phyloP scores from a whole-genome alignment of 352 stramenopile species.

The Phytopythium vexans region DNA sequence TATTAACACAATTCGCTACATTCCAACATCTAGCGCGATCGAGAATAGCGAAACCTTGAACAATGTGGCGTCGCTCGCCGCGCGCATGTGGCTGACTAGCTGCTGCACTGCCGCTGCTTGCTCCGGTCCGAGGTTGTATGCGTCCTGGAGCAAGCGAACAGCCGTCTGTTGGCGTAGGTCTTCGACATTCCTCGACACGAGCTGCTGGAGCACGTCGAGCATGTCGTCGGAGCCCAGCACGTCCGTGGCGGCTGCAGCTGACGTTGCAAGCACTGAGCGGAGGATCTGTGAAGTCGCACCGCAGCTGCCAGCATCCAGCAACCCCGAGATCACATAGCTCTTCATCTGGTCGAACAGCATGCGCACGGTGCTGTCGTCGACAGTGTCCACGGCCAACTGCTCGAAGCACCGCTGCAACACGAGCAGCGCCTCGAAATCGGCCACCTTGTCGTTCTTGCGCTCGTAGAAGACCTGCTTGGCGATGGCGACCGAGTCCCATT shows the following conservation, averaged over 20 bases:
- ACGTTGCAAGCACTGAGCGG: conserved; percentile 12
- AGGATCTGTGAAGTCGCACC: conserved; percentile 32
- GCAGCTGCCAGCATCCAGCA: conserved; percentile 36
- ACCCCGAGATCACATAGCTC: conserved; percentile 35
- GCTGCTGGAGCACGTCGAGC: conserved; percentile 34
- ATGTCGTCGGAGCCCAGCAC: conserved; percentile 28
- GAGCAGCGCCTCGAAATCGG: conserved; percentile 33
- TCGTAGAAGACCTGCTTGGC: conserved; percentile 81
- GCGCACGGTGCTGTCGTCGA: conserved; percentile 7
- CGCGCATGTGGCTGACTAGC: conserved; percentile 33
- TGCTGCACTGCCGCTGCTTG: conserved; percentile 20
- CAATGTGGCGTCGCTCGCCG: conserved; percentile 24
- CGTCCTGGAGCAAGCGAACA: conserved; percentile 55
- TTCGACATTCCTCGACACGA: conserved; percentile 47
- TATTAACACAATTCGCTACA: conserved; percentile 6
- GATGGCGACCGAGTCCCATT: conserved; percentile 65
- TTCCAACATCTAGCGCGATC: conserved; percentile 33
- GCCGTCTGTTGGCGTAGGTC: conserved; percentile 58
- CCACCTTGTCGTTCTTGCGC: conserved; percentile 27
- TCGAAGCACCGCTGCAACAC: conserved; percentile 59
- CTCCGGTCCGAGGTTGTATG: conserved; percentile 12
- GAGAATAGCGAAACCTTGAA: conserved; percentile 62
- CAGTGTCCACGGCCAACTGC: conserved; percentile 21
- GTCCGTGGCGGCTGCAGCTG: conserved; percentile 14
- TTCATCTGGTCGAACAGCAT: conserved; percentile 64